A percentile compares a stretch with the other conserved stretches of the same genome.
phyloP scores from a whole-genome alignment of 2,329 filamentous ascomycete genomes.

The Colletotrichum destructivum region DNA sequence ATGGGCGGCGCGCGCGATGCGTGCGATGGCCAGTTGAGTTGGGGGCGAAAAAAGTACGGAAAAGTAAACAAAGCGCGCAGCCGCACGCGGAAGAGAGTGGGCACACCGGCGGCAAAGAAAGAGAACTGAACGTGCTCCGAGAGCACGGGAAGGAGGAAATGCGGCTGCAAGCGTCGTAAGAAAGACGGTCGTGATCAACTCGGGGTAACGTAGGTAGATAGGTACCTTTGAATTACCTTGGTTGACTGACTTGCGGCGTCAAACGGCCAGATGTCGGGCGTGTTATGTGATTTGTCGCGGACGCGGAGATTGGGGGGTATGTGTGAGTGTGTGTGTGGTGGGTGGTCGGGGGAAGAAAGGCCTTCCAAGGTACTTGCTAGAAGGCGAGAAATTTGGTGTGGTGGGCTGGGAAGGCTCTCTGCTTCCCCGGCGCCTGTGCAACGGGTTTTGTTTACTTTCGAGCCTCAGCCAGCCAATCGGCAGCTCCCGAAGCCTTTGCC shows the following conservation, averaged over 20 bases:
- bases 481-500: conserved; percentile 20
- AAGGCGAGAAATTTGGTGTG: conserved; percentile 14
- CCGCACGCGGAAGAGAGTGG: neutral
- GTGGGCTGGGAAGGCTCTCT: conserved; percentile 12
- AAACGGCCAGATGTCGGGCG: neutral
- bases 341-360: neutral
- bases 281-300: conserved; percentile 12
- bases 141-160: too few relatives aligned
- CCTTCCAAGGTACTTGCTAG: conserved; percentile 35
- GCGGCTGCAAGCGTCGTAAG: neutral
- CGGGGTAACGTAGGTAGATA: too few relatives aligned
- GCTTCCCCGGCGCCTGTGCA: conserved; percentile 1
- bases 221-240: neutral
- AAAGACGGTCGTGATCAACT: too few relatives aligned
- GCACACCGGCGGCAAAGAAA: too few relatives aligned
- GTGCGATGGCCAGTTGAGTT: neutral
- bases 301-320: conserved; percentile 4
- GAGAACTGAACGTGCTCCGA: neutral
- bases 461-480: conserved; percentile 22
- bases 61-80: conserved; percentile 19
- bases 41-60: neutral
- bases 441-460: conserved; percentile 40
- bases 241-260: neutral
- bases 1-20: conserved; percentile 1
- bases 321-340: neutral